These are phyloP conservation scores for Cadophora sp. DNA, from an alignment of 2,329 filamentous ascomycete genomes.

Conservation along the genomic window DNA sequence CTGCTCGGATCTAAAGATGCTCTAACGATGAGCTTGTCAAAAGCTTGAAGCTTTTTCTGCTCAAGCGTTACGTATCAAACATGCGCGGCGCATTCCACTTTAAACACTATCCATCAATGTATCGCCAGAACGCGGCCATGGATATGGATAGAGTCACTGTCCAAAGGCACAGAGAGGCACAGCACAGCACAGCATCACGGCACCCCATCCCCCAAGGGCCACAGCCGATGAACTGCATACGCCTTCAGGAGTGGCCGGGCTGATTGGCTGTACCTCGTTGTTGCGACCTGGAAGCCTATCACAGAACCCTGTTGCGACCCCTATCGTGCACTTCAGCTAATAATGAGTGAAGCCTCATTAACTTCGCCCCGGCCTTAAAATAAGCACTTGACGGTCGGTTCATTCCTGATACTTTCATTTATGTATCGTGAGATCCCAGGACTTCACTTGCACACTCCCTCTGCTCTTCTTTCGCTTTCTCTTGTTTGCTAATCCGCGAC, in stretches of 20 bases:
- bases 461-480: not conserved
- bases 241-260: not conserved
- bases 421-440: conserved; percentile 22
- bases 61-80: conserved; percentile 6
- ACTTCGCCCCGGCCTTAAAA: conserved; percentile 18
- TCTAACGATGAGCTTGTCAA: not conserved
- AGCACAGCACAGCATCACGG: not conserved
- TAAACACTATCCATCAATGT: not conserved
- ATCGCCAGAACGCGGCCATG: not conserved
- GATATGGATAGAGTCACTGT: too few relatives aligned
- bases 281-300: conserved; percentile 13
- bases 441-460: not conserved
- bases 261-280: conserved; percentile 5
- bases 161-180: not conserved
- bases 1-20: not conserved
- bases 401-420: conserved; percentile 8
- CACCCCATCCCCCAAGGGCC: not conserved
- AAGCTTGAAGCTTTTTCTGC: conserved; percentile 6
- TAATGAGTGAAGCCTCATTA: conserved; percentile 3
- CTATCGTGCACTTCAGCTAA: conserved; percentile 16
- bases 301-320: conserved; percentile 14
- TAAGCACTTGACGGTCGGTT: conserved; percentile 15
- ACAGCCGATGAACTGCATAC: conserved; percentile 1
- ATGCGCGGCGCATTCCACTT: not conserved
- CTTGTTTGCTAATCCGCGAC: not conserved